These are phyloP conservation scores for Penicillium nordicum DNA, from an alignment of 2,329 filamentous ascomycete species.

Conservation along the genomic window DNA sequence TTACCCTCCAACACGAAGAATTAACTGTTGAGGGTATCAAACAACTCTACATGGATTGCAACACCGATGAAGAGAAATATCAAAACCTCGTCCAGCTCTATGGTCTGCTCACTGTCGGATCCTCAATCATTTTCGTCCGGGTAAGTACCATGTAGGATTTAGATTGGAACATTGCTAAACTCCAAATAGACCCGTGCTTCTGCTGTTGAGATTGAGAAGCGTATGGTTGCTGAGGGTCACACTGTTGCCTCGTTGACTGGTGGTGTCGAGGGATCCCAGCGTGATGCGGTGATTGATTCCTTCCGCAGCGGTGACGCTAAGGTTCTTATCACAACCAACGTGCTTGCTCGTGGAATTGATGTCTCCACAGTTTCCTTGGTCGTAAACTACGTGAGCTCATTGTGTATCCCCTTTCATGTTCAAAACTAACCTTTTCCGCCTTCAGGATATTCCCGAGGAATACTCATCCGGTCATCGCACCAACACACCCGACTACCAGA, in stretches of 20 bases:
- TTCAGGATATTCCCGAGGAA: constrained; percentile 64
- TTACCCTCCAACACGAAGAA: constrained; percentile 85
- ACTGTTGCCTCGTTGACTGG: constrained; percentile 87
- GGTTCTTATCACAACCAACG: constrained; percentile 96
- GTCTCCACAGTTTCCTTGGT: constrained; percentile 92
- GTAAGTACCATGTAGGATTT: constrained; percentile 46
- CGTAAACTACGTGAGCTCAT: constrained; percentile 75
- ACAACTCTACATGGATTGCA: constrained; percentile 95
- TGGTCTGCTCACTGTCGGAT: constrained; percentile 91
- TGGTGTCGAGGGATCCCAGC: constrained; percentile 76
- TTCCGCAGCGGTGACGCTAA: constrained; percentile 87
- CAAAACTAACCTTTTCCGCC: constrained; percentile 5
- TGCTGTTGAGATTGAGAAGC: constrained; percentile 76
- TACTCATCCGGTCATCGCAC: constrained; percentile 56
- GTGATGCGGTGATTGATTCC: constrained; percentile 78
- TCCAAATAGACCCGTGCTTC: constrained; percentile 70
- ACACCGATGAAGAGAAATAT: constrained; percentile 78
- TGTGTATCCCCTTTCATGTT: too few species aligned
- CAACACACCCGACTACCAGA: constrained; percentile 79
- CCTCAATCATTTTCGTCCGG: constrained; percentile 96
- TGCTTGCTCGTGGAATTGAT: constrained; percentile 92
- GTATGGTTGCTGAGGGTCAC: constrained; percentile 86
- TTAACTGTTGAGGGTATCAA: constrained; percentile 96
- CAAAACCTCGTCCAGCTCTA: constrained; percentile 87
- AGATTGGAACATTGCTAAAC: constrained; percentile 18